Evolutionary conservation across 2,329 filamentous ascomycete genomes (phyloP).

Genomic region (Zasmidium citrigriseum): DNA sequence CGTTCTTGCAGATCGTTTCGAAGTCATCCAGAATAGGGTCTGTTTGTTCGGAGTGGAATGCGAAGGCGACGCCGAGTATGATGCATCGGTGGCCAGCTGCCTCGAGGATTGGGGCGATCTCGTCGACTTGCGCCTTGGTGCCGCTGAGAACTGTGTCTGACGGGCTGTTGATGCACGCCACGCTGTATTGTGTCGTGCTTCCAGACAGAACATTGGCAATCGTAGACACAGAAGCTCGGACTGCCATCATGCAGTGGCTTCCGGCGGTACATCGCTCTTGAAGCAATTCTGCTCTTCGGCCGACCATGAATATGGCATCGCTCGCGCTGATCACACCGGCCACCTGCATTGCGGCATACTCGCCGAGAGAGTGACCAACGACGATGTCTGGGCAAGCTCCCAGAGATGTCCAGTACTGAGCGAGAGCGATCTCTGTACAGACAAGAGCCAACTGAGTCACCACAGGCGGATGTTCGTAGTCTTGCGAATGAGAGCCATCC

Average conservation of each 20-base stretch:
- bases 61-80: constrained; percentile 28
- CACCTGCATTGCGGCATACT: constrained; percentile 41
- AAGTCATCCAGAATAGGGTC: constrained; percentile 31
- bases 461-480: constrained; percentile 16
- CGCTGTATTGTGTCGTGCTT: constrained; percentile 6
- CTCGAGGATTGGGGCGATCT: constrained; percentile 5
- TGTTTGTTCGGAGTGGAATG: constrained; percentile 35
- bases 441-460: constrained; percentile 42
- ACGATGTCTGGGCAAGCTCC: constrained; percentile 30
- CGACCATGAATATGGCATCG: constrained; percentile 38
- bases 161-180: constrained; percentile 32
- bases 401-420: constrained; percentile 30
- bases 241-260: constrained; percentile 31
- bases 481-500: background rate
- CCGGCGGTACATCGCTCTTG: constrained; percentile 23
- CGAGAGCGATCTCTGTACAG: constrained; percentile 45
- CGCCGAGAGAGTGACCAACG: constrained; percentile 39
- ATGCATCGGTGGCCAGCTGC: constrained; percentile 10
- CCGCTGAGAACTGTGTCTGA: constrained; percentile 28
- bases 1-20: constrained; percentile 3
- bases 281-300: constrained; percentile 35
- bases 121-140: constrained; percentile 16
- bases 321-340: constrained; percentile 39
- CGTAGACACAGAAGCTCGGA: constrained; percentile 11
- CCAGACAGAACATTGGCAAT: background rate